phyloP scores from a whole-genome alignment of 2,329 filamentous ascomycete genomes.

The Phaeosphaeria sp. region DNA sequence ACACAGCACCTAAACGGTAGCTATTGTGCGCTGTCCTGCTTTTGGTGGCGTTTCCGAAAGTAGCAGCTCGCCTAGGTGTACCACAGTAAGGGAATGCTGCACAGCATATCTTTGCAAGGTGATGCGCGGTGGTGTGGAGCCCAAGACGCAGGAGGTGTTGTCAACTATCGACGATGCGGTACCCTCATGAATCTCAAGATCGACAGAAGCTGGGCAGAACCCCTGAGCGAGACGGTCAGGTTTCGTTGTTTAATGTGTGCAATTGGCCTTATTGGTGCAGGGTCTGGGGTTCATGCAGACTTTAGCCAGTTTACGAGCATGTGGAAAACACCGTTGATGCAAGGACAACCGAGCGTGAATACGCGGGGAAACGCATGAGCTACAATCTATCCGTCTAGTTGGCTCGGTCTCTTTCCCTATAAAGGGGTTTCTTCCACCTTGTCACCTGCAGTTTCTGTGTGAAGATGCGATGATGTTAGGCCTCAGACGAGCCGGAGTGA shows the following conservation, averaged over 20 bases:
- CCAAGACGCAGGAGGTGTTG: neutral
- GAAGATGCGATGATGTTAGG: neutral
- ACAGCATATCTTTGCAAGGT: neutral
- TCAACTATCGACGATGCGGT: neutral
- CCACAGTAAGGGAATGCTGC: neutral
- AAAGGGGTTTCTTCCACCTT: neutral
- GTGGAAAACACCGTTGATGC: neutral
- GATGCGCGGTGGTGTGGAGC: neutral
- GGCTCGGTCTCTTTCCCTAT: neutral
- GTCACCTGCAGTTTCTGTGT: neutral
- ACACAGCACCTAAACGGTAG: neutral
- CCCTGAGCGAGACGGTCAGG: neutral
- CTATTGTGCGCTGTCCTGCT: neutral
- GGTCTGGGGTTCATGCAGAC: neutral
- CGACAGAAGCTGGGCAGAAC: neutral
- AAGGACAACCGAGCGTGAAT: neutral
- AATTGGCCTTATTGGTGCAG: neutral
- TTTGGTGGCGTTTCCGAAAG: neutral
- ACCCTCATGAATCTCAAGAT: neutral
- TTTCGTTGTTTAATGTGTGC: neutral
- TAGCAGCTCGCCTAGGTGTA: neutral
- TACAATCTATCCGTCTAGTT: neutral
- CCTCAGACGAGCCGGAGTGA: neutral
- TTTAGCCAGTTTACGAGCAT: neutral
- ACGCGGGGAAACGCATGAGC: neutral